Conservation (phyloP, 306 rosid genomes). For the Aeschynomene evenia region DNA sequence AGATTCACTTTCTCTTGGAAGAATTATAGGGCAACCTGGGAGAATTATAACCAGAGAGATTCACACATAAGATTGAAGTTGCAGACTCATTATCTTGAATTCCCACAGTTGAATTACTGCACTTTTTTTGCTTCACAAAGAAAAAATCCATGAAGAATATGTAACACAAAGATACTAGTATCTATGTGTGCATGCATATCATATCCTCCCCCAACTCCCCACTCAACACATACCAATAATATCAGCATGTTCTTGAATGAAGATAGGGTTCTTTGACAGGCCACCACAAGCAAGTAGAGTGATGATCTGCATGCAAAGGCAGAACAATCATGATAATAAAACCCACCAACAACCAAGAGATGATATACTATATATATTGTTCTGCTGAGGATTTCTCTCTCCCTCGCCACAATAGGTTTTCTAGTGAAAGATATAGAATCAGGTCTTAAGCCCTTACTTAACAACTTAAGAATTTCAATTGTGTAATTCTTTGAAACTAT, state of each 20-base stretch:
- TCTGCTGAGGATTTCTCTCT: not conserved
- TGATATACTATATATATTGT: not conserved
- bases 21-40: conserved; percentile 85
- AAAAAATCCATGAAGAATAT: not conserved
- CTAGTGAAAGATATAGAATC: not conserved
- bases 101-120: not conserved
- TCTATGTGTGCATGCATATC: not conserved
- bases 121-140: not conserved
- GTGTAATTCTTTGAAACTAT: not conserved
- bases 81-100: not conserved
- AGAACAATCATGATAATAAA: conserved; percentile 20
- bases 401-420: not conserved
- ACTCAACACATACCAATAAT: conserved; percentile 58
- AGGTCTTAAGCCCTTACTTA: not conserved
- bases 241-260: conserved; percentile 93
- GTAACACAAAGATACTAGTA: conserved; percentile 1
- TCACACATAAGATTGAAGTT: not conserved
- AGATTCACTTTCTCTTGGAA: conserved; percentile 92
- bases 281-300: conserved; percentile 97
- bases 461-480: not conserved
- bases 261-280: conserved; percentile 77
- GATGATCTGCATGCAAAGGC: conserved; percentile 61
- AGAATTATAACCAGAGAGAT: conserved; percentile 14
- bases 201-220: not conserved
- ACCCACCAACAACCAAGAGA: conserved; percentile 6